These are phyloP conservation scores for Backusella psychrophila DNA, from an alignment of 192 early-diverging fungal genomes.

Conservation along the genomic window DNA sequence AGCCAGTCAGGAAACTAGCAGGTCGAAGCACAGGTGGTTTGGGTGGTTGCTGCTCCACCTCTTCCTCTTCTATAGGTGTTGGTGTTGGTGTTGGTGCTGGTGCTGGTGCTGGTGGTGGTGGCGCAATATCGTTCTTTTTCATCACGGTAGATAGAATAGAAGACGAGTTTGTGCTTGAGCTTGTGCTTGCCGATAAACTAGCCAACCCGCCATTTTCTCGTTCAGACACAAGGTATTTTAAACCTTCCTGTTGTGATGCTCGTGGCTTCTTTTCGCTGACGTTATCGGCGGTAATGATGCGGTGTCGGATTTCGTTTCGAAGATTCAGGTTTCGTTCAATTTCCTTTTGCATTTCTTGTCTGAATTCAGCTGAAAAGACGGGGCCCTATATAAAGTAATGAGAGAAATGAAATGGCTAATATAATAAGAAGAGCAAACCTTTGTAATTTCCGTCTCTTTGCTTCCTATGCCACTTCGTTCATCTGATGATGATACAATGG, in stretches of 20 bases:
- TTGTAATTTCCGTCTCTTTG: constrained; percentile 38
- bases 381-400: constrained; percentile 29
- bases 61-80: background rate
- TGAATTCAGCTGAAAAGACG: constrained; percentile 43
- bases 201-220: constrained; percentile 24
- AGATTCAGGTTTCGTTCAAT: constrained; percentile 39
- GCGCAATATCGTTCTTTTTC: background rate
- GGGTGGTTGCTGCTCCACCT: background rate
- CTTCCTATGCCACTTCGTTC: background rate
- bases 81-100: background rate
- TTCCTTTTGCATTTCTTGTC: constrained; percentile 45
- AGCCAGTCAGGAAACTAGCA: constrained; percentile 26
- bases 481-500: constrained; percentile 8
- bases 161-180: constrained; percentile 23
- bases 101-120: background rate
- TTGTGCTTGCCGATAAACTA: constrained; percentile 19
- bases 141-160: constrained; percentile 17
- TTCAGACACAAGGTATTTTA: constrained; percentile 43
- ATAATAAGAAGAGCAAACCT: constrained; percentile 19
- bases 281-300: constrained; percentile 33
- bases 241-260: constrained; percentile 32
- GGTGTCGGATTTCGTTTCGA: constrained; percentile 36
- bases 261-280: constrained; percentile 17
- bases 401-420: background rate
- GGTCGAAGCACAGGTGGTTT: constrained; percentile 14